Percentiles rank a stretch among this genome's conserved stretches.
phyloP scores from a whole-genome alignment of 768 basidiomycete genomes.

The Boletales sp. region DNA sequence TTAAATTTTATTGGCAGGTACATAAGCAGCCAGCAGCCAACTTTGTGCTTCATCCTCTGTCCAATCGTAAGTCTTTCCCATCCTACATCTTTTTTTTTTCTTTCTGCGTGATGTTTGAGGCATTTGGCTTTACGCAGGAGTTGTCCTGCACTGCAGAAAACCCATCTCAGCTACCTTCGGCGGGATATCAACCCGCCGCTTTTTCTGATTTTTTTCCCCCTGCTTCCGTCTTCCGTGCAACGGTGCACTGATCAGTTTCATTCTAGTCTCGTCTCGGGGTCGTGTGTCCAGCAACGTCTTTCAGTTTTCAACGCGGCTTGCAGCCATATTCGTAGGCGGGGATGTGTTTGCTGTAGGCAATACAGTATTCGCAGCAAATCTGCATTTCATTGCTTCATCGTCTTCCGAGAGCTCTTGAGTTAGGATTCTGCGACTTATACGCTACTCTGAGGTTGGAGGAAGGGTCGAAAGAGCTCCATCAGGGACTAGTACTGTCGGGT shows the following conservation, averaged over 20 bases:
- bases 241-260: conserved; percentile 18
- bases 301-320: too few relatives aligned
- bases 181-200: conserved; percentile 44
- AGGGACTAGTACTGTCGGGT: too few relatives aligned
- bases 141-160: conserved; percentile 74
- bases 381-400: too few relatives aligned
- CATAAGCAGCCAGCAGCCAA: conserved; percentile 10
- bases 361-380: too few relatives aligned
- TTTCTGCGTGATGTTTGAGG: conserved; percentile 76
- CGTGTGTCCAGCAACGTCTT: too few relatives aligned
- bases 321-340: too few relatives aligned
- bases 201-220: conserved; percentile 34
- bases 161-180: conserved; percentile 90
- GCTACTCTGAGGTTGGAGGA: too few relatives aligned
- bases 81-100: conserved; percentile 29
- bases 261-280: conserved; percentile 17
- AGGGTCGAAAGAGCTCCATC: too few relatives aligned
- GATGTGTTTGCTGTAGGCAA: too few relatives aligned
- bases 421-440: too few relatives aligned
- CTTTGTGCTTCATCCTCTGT: conserved; percentile 14
- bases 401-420: too few relatives aligned
- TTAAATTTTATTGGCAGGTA: conserved; percentile 4
- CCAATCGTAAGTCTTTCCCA: conserved; percentile 26
- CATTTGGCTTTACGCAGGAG: conserved; percentile 86
- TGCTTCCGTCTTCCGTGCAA: background rate